Evolutionary conservation across 805 yeast species (phyloP).

Genomic region (Saccharomycopsis oosterbeekiorum): DNA sequence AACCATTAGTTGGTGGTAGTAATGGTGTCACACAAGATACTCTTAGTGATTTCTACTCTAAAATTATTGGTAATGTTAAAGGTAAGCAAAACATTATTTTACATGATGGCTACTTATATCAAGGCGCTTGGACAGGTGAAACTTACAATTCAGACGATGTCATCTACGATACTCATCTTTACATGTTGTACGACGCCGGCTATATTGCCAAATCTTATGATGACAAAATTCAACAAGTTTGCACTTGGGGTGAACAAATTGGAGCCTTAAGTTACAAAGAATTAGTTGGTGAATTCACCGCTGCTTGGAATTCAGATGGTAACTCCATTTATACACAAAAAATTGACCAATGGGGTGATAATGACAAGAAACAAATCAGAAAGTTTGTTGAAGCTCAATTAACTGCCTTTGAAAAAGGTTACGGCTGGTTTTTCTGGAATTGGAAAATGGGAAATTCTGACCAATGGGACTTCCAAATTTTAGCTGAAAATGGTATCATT

Average conservation of each 20-base stretch:
- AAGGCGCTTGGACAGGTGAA: conserved; percentile 44
- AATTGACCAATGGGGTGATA: conserved; percentile 32
- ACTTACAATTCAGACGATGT: conserved; percentile 7
- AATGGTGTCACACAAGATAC: conserved; percentile 34
- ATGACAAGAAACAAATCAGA: conserved; percentile 36
- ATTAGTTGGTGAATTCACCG: conserved; percentile 18
- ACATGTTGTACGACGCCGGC: conserved; percentile 14
- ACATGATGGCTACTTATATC: conserved; percentile 55
- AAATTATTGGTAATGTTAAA: conserved; percentile 37
- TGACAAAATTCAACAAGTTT: conserved; percentile 17
- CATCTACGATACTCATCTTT: conserved; percentile 17
- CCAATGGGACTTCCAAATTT: conserved; percentile 54
- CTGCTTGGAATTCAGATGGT: conserved; percentile 17
- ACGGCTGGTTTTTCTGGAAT: conserved; percentile 70
- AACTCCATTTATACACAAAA: conserved; percentile 24
- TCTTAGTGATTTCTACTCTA: conserved; percentile 32
- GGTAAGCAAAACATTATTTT: conserved; percentile 36
- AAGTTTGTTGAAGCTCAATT: conserved; percentile 53
- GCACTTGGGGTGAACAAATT: conserved; percentile 18
- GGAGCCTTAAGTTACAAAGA: conserved; percentile 12
- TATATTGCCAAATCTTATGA: conserved; percentile 13
- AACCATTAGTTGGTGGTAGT: conserved; percentile 50
- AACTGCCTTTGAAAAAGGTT: conserved; percentile 35
- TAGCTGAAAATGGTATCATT: conserved; percentile 42
- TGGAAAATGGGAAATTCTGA: conserved; percentile 56